Percentiles rank a stretch among this genome's conserved stretches.
phyloP scores from a whole-genome alignment of 805 yeast genomes.

The Hemisphaericaspora nanyangensis region DNA sequence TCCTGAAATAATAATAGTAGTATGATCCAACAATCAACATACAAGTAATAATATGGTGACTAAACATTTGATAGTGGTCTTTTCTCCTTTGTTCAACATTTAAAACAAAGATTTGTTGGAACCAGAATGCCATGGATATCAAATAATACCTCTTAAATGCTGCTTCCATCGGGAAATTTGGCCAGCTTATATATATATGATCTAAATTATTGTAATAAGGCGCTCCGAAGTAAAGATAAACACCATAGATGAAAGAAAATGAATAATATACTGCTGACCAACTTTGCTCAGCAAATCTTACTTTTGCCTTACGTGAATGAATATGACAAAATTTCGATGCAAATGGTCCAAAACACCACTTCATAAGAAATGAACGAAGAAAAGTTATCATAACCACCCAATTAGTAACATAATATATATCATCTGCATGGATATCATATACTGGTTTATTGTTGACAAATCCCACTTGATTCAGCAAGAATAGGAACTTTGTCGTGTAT shows the following conservation, averaged over 20 bases:
- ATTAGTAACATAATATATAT: conserved; percentile 48
- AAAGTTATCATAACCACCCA: conserved; percentile 57
- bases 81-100: conserved; percentile 77
- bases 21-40: conserved; percentile 68
- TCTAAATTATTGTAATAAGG: conserved; percentile 58
- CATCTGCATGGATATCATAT: conserved; percentile 58
- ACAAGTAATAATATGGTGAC: conserved; percentile 82
- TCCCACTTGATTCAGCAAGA: conserved; percentile 26
- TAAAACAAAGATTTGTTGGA: conserved; percentile 73
- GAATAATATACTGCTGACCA: conserved; percentile 68
- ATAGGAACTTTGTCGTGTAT: conserved; percentile 32
- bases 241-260: conserved; percentile 53
- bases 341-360: conserved; percentile 52
- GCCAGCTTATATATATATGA: conserved; percentile 66
- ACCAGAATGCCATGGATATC: conserved; percentile 70
- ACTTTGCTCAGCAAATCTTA: conserved; percentile 82
- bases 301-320: conserved; percentile 45
- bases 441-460: conserved; percentile 12
- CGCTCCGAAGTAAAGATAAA: conserved; percentile 52
- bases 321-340: conserved; percentile 45
- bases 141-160: conserved; percentile 67
- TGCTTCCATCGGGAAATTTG: conserved; percentile 55
- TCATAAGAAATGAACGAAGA: conserved; percentile 59
- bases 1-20: conserved; percentile 62
- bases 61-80: conserved; percentile 82